Percentiles rank a stretch among this genome's conserved stretches.
Evolutionary conservation across 2,329 filamentous ascomycete species (phyloP).

Genomic region (Pseudophaeomoniella oleicola): DNA sequence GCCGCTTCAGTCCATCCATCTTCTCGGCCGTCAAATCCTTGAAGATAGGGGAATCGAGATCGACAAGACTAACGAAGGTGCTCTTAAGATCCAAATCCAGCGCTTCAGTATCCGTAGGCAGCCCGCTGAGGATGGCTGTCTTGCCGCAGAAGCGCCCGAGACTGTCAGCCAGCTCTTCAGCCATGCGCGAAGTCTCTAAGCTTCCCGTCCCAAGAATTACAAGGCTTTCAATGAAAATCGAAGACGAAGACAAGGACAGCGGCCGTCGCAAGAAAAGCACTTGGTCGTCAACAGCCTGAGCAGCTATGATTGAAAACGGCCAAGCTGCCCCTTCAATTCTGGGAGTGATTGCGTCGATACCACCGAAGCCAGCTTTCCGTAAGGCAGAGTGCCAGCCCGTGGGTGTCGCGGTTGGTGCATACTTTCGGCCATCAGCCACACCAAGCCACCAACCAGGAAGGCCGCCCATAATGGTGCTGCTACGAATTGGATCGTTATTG

Average conservation of each 20-base stretch:
- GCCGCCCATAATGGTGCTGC: conserved; percentile 15
- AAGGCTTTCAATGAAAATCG: not conserved
- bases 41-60: conserved; percentile 17
- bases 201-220: not conserved
- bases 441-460: conserved; percentile 22
- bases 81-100: too few relatives aligned
- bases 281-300: conserved; percentile 1
- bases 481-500: conserved; percentile 10
- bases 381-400: conserved; percentile 20
- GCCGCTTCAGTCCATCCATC: conserved; percentile 10
- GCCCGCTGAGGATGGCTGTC: not conserved
- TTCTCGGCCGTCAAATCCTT: conserved; percentile 9
- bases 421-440: conserved; percentile 12
- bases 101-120: not conserved
- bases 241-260: not conserved
- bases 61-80: conserved; percentile 12
- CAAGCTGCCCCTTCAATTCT: not conserved
- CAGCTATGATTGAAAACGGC: conserved; percentile 1
- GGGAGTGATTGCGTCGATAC: conserved; percentile 10
- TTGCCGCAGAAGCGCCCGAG: not conserved
- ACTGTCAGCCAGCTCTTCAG: not conserved
- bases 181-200: conserved; percentile 1
- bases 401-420: conserved; percentile 14
- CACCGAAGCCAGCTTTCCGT: conserved; percentile 17
- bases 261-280: not conserved